Evolutionary conservation across 192 early-diverging fungal genomes (phyloP).

Genomic region (Globomyces pollinis-pini): DNA sequence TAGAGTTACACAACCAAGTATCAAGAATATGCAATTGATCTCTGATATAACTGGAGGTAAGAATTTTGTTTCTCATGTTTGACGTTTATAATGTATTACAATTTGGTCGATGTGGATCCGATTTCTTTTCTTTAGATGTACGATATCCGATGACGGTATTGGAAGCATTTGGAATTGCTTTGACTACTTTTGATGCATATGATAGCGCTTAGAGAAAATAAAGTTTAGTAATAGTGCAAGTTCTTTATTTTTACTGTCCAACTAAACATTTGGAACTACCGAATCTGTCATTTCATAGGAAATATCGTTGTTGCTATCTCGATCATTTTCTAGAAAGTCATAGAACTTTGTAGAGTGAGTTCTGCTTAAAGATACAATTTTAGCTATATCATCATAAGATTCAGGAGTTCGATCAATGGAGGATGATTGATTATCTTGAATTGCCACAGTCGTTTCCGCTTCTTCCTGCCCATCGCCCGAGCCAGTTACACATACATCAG

Average conservation of each 20-base stretch:
- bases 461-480: too few relatives aligned
- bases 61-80: not conserved
- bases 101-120: constrained; percentile 58
- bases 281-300: not conserved
- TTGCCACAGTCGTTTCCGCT: too few relatives aligned
- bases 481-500: too few relatives aligned
- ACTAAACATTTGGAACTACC: not conserved
- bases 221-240: not conserved
- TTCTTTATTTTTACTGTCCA: not conserved
- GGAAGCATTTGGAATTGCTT: constrained; percentile 51
- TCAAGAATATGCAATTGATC: constrained; percentile 61
- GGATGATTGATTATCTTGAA: too few relatives aligned
- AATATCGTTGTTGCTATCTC: not conserved
- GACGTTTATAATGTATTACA: constrained; percentile 47
- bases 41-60: constrained; percentile 33
- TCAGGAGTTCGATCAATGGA: too few relatives aligned
- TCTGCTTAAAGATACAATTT: not conserved
- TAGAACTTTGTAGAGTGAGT: not conserved
- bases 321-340: not conserved
- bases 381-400: too few relatives aligned
- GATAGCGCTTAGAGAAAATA: constrained; percentile 41
- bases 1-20: constrained; percentile 49
- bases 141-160: constrained; percentile 48
- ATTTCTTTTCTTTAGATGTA: constrained; percentile 50
- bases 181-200: constrained; percentile 58